These are phyloP conservation scores for Biancaea sappan DNA, from an alignment of 306 rosid genomes.

Conservation along the genomic window DNA sequence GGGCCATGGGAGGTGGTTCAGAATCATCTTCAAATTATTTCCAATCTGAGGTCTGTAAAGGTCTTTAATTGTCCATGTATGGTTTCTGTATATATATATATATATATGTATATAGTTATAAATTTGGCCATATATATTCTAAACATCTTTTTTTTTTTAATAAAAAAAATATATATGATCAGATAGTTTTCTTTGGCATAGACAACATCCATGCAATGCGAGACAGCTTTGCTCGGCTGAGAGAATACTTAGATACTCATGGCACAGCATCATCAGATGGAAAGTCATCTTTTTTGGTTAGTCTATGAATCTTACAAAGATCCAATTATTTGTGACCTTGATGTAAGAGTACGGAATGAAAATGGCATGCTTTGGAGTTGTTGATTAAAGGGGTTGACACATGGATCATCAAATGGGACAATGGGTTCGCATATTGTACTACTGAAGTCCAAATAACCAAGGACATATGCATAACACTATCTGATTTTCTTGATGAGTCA, in stretches of 20 bases:
- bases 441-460: not conserved
- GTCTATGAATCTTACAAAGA: constrained; percentile 43
- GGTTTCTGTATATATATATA: no score
- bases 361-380: constrained; percentile 25
- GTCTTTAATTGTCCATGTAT: constrained; percentile 38
- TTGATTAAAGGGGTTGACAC: not conserved
- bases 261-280: constrained; percentile 95
- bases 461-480: not conserved
- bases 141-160: constrained; percentile 16
- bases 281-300: constrained; percentile 93
- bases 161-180: no score
- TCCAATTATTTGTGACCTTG: constrained; percentile 21
- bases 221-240: constrained; percentile 89
- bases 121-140: constrained; percentile 27
- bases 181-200: constrained; percentile 94
- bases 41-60: constrained; percentile 78
- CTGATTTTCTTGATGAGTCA: not conserved
- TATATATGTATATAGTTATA: no score
- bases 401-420: not conserved
- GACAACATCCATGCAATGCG: constrained; percentile 99
- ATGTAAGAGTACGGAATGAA: constrained; percentile 26
- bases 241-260: constrained; percentile 89
- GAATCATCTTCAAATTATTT: constrained; percentile 92
- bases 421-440: constrained; percentile 1
- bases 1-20: constrained; percentile 99